These are phyloP conservation scores for Populus tomentosa DNA, from an alignment of 441 rosid genomes.

Conservation along the genomic window DNA sequence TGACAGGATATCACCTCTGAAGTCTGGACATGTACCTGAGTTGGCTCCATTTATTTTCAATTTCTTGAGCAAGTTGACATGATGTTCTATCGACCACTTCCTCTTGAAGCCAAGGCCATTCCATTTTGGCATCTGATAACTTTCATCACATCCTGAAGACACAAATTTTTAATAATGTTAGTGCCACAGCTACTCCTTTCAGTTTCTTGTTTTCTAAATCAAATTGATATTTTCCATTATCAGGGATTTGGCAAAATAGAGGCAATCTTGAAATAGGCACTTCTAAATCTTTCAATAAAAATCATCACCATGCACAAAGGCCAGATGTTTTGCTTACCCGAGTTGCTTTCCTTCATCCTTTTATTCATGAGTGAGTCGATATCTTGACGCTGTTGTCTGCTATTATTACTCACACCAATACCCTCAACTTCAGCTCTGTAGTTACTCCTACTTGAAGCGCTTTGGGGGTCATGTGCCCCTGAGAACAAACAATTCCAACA, in stretches of 20 bases:
- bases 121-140: background rate
- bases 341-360: slow-evolving; percentile 34
- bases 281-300: background rate
- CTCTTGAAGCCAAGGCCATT: slow-evolving; percentile 38
- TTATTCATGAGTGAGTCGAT: slow-evolving; percentile 30
- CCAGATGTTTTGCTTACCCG: slow-evolving; percentile 31
- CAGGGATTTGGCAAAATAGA: background rate
- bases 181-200: background rate
- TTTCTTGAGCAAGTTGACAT: slow-evolving; percentile 41
- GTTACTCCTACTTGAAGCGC: slow-evolving; percentile 4
- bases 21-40: slow-evolving; percentile 25
- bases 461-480: slow-evolving; percentile 35
- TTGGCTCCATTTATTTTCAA: slow-evolving; percentile 35
- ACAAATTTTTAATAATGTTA: background rate
- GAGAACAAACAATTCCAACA: slow-evolving; percentile 1
- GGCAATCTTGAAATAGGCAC: background rate
- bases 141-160: slow-evolving; percentile 24
- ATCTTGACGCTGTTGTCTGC: slow-evolving; percentile 7
- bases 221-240: background rate
- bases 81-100: slow-evolving; percentile 40
- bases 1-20: background rate
- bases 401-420: slow-evolving; percentile 8
- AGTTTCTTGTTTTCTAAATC: background rate
- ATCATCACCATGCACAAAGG: background rate
- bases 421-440: background rate